These are phyloP conservation scores for Sclerotinia sclerotiorum DNA, from an alignment of 2,329 filamentous ascomycete species.

Conservation along the genomic window DNA sequence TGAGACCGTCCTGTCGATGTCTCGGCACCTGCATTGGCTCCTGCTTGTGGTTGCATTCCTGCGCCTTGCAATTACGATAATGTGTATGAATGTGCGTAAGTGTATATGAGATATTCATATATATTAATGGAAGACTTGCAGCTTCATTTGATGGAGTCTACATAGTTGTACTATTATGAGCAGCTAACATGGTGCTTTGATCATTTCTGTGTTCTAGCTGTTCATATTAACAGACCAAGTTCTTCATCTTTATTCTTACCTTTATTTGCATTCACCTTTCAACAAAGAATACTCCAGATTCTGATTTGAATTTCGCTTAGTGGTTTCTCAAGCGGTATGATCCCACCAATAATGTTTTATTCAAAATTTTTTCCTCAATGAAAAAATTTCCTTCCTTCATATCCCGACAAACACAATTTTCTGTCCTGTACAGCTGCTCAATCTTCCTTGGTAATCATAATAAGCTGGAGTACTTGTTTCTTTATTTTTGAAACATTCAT, in stretches of 20 bases:
- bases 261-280: neutral
- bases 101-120: neutral
- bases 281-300: neutral
- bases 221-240: neutral
- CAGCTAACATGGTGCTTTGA: neutral
- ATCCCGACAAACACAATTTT: neutral
- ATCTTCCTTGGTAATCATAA: neutral
- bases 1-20: neutral
- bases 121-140: neutral
- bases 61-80: neutral
- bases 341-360: neutral
- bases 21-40: neutral
- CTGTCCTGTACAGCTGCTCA: neutral
- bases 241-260: constrained; percentile 10
- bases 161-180: neutral
- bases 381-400: neutral
- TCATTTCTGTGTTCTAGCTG: neutral
- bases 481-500: neutral
- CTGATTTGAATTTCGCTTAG: constrained; percentile 1
- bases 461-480: neutral
- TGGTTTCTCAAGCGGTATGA: neutral
- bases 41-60: constrained; percentile 1
- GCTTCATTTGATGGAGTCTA: neutral
- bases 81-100: neutral
- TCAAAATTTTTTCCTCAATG: neutral